Evolutionary conservation across 768 basidiomycete genomes (phyloP).

Genomic region (Rhizopogon vinicolor): DNA sequence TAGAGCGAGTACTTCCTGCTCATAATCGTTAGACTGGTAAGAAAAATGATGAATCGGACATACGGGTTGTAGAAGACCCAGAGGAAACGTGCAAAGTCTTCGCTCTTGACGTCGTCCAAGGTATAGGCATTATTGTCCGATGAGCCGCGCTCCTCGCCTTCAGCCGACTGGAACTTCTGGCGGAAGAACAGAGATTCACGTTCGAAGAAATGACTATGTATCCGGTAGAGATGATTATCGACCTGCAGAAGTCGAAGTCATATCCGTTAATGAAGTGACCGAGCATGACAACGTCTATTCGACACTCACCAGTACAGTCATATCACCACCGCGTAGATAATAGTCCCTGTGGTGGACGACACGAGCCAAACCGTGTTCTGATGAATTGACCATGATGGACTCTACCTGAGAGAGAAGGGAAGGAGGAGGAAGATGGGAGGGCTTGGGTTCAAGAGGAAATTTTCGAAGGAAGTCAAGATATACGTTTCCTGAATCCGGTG

Average conservation of each 20-base stretch:
- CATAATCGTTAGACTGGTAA: not conserved
- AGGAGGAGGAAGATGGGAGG: conserved; percentile 20
- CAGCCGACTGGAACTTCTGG: conserved; percentile 26
- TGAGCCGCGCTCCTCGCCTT: conserved; percentile 31
- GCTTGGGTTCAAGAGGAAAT: conserved; percentile 29
- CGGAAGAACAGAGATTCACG: conserved; percentile 52
- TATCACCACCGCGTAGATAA: conserved; percentile 55
- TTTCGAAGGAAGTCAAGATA: conserved; percentile 32
- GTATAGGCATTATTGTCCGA: conserved; percentile 38
- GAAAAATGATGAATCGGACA: conserved; percentile 13
- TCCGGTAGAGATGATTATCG: conserved; percentile 48
- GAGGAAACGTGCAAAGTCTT: conserved; percentile 50
- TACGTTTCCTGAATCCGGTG: conserved; percentile 19
- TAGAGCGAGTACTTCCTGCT: conserved; percentile 33
- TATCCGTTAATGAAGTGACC: not conserved
- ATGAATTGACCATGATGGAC: conserved; percentile 20
- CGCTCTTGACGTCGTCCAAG: conserved; percentile 37
- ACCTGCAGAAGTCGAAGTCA: conserved; percentile 35
- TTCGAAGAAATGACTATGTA: conserved; percentile 62
- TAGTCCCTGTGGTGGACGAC: conserved; percentile 38
- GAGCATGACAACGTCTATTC: not conserved
- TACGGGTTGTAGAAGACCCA: conserved; percentile 66
- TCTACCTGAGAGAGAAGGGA: conserved; percentile 22
- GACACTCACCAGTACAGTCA: conserved; percentile 48
- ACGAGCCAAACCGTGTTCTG: conserved; percentile 24